A percentile compares a stretch with the other conserved stretches of the same genome.
phyloP scores from a whole-genome alignment of 768 basidiomycete genomes.

The Boletus rubroflammeus region DNA sequence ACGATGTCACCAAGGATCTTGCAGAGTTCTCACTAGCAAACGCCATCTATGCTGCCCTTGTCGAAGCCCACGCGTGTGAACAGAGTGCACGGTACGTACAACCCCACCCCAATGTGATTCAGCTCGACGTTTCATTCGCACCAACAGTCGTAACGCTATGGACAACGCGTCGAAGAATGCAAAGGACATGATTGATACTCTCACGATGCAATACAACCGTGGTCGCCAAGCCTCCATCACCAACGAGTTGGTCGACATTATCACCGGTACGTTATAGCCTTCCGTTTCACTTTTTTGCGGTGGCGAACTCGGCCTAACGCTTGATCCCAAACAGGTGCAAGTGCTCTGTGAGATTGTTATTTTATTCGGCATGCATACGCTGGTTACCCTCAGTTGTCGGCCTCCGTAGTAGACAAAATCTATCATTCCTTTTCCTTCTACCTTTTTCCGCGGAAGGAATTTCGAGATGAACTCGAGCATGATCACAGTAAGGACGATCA shows the following conservation, averaged over 20 bases:
- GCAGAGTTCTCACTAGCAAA: conserved; percentile 96
- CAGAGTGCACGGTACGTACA: conserved; percentile 74
- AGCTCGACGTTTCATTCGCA: background rate
- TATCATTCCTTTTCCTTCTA: conserved; percentile 16
- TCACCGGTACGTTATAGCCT: conserved; percentile 59
- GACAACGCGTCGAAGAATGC: conserved; percentile 99
- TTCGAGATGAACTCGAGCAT: background rate
- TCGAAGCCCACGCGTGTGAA: conserved; percentile 95
- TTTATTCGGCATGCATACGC: conserved; percentile 11
- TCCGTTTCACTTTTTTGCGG: background rate
- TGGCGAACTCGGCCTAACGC: background rate
- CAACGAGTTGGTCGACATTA: conserved; percentile 91
- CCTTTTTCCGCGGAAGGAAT: background rate
- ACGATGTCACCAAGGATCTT: conserved; percentile 90
- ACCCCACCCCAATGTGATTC: too few species aligned
- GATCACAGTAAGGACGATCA: background rate
- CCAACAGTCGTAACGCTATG: conserved; percentile 87
- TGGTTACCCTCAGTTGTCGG: conserved; percentile 10
- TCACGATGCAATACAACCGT: conserved; percentile 97
- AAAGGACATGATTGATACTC: conserved; percentile 79
- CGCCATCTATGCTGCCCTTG: conserved; percentile 90
- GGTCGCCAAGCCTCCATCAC: conserved; percentile 98
- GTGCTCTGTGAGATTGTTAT: conserved; percentile 39
- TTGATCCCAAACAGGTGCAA: conserved; percentile 38
- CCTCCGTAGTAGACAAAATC: conserved; percentile 21